phyloP scores from a whole-genome alignment of 75 land plant species.

The Chamaecyparis obtusa region DNA sequence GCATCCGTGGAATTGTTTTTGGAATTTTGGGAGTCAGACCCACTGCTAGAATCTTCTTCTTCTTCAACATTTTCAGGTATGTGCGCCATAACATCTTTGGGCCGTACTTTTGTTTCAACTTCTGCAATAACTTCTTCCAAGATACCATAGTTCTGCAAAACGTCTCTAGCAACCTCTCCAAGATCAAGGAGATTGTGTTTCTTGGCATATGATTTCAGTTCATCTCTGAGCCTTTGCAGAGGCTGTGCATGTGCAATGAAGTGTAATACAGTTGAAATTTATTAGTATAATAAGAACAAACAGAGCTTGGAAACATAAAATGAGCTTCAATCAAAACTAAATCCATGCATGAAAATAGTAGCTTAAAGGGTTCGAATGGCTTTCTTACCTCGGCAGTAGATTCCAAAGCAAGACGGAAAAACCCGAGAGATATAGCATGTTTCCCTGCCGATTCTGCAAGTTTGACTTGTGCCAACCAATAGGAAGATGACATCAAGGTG shows the following conservation, averaged over 20 bases:
- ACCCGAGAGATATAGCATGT: conserved; percentile 38
- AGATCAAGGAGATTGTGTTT: conserved; percentile 35
- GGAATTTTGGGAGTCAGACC: background rate
- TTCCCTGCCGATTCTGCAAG: conserved; percentile 40
- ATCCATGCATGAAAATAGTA: background rate
- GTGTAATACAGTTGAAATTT: background rate
- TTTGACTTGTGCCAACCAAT: conserved; percentile 43
- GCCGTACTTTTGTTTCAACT: conserved; percentile 4
- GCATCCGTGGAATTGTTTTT: background rate
- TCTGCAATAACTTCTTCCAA: conserved; percentile 19
- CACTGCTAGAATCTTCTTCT: conserved; percentile 5
- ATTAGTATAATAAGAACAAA: background rate
- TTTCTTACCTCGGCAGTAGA: conserved; percentile 38
- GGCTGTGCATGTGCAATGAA: conserved; percentile 28
- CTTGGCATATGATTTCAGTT: conserved; percentile 43
- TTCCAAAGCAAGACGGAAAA: conserved; percentile 37
- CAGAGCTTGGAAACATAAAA: background rate
- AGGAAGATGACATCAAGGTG: conserved; percentile 22
- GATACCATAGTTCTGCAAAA: conserved; percentile 42
- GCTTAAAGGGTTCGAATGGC: background rate
- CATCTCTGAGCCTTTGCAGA: conserved; percentile 42
- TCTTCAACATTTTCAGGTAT: conserved; percentile 1
- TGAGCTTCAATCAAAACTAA: background rate
- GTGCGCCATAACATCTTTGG: background rate
- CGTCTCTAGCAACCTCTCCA: conserved; percentile 42